phyloP scores from a whole-genome alignment of 2,329 filamentous ascomycete species.

The Penicillium palitans region DNA sequence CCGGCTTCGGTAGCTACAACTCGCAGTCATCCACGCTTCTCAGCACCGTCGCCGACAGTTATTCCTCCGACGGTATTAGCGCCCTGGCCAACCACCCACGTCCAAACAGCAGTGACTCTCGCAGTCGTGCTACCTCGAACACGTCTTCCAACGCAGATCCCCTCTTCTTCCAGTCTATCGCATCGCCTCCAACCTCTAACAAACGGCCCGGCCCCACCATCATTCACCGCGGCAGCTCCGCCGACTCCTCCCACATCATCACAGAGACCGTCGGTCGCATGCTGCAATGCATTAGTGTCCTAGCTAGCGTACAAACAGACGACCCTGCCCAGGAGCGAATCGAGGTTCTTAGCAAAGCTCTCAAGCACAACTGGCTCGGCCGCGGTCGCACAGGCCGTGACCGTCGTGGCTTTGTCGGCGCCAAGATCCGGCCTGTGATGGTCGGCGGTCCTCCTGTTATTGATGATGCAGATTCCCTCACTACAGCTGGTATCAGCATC shows the following conservation, averaged over 20 bases:
- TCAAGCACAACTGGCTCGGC: slow-evolving; percentile 97
- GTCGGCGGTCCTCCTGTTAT: slow-evolving; percentile 27
- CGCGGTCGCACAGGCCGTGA: slow-evolving; percentile 86
- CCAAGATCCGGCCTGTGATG: slow-evolving; percentile 47
- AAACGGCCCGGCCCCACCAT: slow-evolving; percentile 38
- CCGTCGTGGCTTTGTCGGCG: slow-evolving; percentile 82
- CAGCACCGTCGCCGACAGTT: slow-evolving; percentile 59
- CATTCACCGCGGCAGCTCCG: slow-evolving; percentile 33
- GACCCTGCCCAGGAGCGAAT: slow-evolving; percentile 77
- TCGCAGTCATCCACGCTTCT: slow-evolving; percentile 77
- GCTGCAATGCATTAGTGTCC: slow-evolving; percentile 92
- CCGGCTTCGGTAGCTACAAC: slow-evolving; percentile 74
- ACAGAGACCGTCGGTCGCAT: slow-evolving; percentile 94
- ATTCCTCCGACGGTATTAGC: slow-evolving; percentile 54
- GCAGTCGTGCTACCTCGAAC: slow-evolving; percentile 82
- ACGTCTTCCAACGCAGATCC: slow-evolving; percentile 60
- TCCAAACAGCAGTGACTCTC: slow-evolving; percentile 36
- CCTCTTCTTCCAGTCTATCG: slow-evolving; percentile 45
- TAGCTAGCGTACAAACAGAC: slow-evolving; percentile 71
- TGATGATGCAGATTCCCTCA: slow-evolving; percentile 30
- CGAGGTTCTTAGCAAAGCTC: slow-evolving; percentile 76
- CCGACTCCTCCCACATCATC: slow-evolving; percentile 65
- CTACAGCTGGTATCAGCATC: slow-evolving; percentile 25
- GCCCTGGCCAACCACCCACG: slow-evolving; percentile 20
- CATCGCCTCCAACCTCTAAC: slow-evolving; percentile 33